A percentile compares a stretch with the other conserved stretches of the same genome.
Conservation (phyloP, 2,329 filamentous ascomycete genomes). For the Phialophora macrospora region DNA sequence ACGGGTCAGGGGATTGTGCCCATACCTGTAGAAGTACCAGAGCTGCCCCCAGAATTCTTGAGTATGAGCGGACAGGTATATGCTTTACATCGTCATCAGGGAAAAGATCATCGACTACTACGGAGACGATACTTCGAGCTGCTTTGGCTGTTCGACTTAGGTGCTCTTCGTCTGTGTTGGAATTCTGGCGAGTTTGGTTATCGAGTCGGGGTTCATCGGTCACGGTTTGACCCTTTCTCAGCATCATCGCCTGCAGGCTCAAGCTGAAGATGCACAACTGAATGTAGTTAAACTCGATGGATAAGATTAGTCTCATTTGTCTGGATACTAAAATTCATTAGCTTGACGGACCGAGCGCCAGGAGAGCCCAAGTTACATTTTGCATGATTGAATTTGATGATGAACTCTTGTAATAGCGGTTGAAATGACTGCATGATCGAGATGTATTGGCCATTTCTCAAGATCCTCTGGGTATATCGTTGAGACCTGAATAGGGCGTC, state of each 20-base stretch:
- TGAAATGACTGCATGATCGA: constrained; percentile 13
- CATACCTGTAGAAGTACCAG: constrained; percentile 11
- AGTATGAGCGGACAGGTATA: constrained; percentile 11
- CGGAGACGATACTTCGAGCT: constrained; percentile 10
- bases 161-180: constrained; percentile 2
- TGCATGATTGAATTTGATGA: constrained; percentile 14
- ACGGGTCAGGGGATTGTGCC: neutral
- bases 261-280: constrained; percentile 12
- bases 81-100: constrained; percentile 11
- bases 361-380: constrained; percentile 9
- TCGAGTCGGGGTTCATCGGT: neutral
- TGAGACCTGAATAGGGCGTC: constrained; percentile 11
- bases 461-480: constrained; percentile 9
- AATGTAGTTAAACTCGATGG: constrained; percentile 10
- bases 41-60: constrained; percentile 4
- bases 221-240: neutral
- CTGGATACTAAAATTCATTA: constrained; percentile 1
- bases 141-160: constrained; percentile 2
- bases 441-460: constrained; percentile 5
- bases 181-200: neutral
- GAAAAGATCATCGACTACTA: constrained; percentile 8
- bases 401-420: constrained; percentile 9
- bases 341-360: neutral
- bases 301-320: constrained; percentile 11
- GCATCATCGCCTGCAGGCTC: constrained; percentile 10